Evolutionary conservation across 1,284 basidiomycete species (phyloP).

Genomic region (Cryptococcus wingfieldii): DNA sequence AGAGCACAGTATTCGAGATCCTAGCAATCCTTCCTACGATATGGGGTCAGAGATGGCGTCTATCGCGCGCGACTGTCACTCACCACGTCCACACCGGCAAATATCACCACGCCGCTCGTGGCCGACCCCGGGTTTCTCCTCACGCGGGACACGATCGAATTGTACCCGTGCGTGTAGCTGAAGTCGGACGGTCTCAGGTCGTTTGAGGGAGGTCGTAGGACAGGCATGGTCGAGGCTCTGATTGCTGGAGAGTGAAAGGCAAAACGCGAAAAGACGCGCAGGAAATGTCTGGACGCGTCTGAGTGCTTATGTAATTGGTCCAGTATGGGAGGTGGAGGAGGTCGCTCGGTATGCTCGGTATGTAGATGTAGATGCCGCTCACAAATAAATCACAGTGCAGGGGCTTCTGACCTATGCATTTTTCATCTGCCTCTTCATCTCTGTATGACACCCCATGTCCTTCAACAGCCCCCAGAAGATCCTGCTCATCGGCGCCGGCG

Average conservation of each 20-base stretch:
- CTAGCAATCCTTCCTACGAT: slow-evolving; percentile 41
- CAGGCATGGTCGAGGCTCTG: slow-evolving; percentile 34
- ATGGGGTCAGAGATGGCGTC: not conserved
- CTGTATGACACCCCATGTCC: not conserved
- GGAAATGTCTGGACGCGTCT: slow-evolving; percentile 7
- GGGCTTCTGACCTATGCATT: no score
- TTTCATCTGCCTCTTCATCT: no score
- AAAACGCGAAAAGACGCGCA: not conserved
- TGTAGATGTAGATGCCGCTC: no score
- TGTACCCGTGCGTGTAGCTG: slow-evolving; percentile 72
- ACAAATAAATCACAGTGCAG: no score
- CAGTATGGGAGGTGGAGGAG: no score
- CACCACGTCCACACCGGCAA: slow-evolving; percentile 44
- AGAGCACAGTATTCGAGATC: slow-evolving; percentile 69
- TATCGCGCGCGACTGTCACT: slow-evolving; percentile 10
- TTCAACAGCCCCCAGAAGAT: slow-evolving; percentile 4
- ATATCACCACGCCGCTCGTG: slow-evolving; percentile 44
- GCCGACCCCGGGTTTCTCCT: slow-evolving; percentile 30
- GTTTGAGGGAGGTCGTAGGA: slow-evolving; percentile 45
- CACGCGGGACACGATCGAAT: slow-evolving; percentile 66
- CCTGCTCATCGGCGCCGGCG: slow-evolving; percentile 43
- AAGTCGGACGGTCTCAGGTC: slow-evolving; percentile 39
- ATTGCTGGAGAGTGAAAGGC: not conserved
- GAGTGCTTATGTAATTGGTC: not conserved
- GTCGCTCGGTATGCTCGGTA: no score